Evolutionary conservation across 1,139 yeast species (phyloP), one percentile per base, ranked within the genome.

Genomic region (Yamadazyma pseudoaaseri): DNA sequence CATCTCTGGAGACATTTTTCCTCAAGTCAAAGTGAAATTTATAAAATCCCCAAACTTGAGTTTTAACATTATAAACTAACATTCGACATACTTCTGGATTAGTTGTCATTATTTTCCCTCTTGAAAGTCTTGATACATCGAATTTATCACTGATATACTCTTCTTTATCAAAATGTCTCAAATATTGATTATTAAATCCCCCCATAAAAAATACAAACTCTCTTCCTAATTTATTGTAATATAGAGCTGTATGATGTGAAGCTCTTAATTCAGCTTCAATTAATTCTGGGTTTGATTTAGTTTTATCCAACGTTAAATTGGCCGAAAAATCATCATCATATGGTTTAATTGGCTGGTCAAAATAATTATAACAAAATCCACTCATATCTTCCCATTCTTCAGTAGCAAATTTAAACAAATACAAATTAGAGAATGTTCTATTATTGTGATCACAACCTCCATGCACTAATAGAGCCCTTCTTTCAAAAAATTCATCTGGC

Each of bases 1-100:
- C 56, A 17, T 41, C 38, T 4, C 52, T 51, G 16, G 52, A 50
- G 4, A 54, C 36, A 11, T 54, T 51, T 31, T 55, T 60, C 25
- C 52, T 44, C 10, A 63, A 41, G 37, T 67, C 70, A 39, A 55
- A 60, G 42, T 55, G 61, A 43, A 57, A 68, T 26, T 60, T 50
- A 42, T 60, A 46, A 41, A 64, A 70, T 28, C 60, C 56, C 74
- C 74, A 70, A 3, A 67, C 65, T 44, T 68, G 74, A 1, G 74
- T 65, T 31, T 58, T 61, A 27, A 69, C 49, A 42, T 68, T 67
- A 32, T 65, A 56, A 4, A 59, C 64, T 12, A 68, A 56, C 15
- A 70, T 47, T 29, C 75, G 51, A 31, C 62, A 52, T 9, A 59
- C 44, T 30, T 64, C 56, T 25, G 54, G 37, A 41, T 61, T 59